Base-by-base conservation (phyloP, 306 rosid genomes). In the Begonia peltatifolia region DNA sequence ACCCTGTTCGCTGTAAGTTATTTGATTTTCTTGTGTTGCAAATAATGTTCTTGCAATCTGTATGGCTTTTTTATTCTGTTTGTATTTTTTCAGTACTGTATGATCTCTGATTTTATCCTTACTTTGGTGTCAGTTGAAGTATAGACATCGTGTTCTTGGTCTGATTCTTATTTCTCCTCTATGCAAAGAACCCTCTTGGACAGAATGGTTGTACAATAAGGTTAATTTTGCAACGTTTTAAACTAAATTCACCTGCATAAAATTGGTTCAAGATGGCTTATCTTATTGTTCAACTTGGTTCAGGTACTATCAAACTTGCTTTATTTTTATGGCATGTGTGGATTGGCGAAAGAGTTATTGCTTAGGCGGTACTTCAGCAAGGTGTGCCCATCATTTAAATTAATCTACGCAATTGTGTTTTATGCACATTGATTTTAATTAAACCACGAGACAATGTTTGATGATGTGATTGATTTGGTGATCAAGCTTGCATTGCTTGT, bases 181-280 rank as follows among this genome's bases (percentile, higher is more conserved):
- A 4, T 30, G 38, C 38, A 30, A 30, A 30, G 77, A 77, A 73
- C 94, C 99, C 53, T 76, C 84, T 58, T 90, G 99, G 99, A 65
- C 86, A 9, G 94, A 90, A 68, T 90, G 99, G 99, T 64, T 90
- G 79, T 82, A 68, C 71, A 90, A 75, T 68, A 90, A 90, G 99
- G 99, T 90, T 30, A 30, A 5, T 30, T 30, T 30, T 30, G 8
- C 6, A 1, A 5, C 9, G 9, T 5, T 30, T 30, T 7, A 30
- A 30, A 30, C 3, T 3, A 30, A 30, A 30, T 30, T 30, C 38
- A 30, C 9, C 0, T 30, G 38, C 6, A 30, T 6, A 30, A 30
- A 30, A 30, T 30, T 20, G 23, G 23, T 20, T 20, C 23, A 3
- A 30, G 1, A 30, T 30, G 38, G 38, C 9, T 30, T 30, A 30